Base-by-base conservation (phyloP, 164 flowering plant species). In the Vitis labrusca region DNA sequence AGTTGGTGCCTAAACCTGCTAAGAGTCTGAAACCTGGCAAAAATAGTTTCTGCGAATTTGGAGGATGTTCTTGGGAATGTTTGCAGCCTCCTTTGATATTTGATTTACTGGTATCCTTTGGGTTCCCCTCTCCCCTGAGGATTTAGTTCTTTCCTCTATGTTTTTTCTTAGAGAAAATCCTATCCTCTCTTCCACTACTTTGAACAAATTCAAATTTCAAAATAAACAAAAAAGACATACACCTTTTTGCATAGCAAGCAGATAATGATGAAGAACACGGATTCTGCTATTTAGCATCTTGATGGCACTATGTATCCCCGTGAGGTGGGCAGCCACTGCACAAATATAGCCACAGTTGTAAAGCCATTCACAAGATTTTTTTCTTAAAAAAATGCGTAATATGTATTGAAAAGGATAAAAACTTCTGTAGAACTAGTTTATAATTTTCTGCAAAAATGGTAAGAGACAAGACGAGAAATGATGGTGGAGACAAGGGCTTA, bases 261-360 rank as follows among this genome's bases (percentile, higher is more conserved):
- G 98, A 76, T 92, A 91, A 52, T 89, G 90, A 76, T 88, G 93
- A 57, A 95, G 93, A 62, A 95, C 89, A 69, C 82, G 84, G 70
- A 95, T 82, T 84, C 98, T 79, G 85, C 98, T 86, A 76, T 90
- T 89, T 73, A 95, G 84, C 99, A 93, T 95, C 85, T 95, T 95
- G 77, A 95, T 93, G 71, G 99, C 97, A 78, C 96, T 93, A 72
- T 95, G 97, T 64, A 88, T 91, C 44, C 98, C 96, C 0, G 99
- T 91, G 62, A 95, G 96, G 74, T 95, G 98, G 70, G 98, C 98
- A 78, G 99, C 99, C 99, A 94, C 98, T 91, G 85, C 80, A 83
- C 16, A 63, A 27, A 56, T 44, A 77, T 3, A 60, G 0, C 32
- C 59, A 49, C 1, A 32, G 52, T 54, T 15, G 44, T 37, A 6